Percentiles rank a stretch among this genome's conserved stretches.
These are phyloP conservation scores for Takashimella tepidaria DNA, from an alignment of 1,284 basidiomycete species.

Conservation along the genomic window DNA sequence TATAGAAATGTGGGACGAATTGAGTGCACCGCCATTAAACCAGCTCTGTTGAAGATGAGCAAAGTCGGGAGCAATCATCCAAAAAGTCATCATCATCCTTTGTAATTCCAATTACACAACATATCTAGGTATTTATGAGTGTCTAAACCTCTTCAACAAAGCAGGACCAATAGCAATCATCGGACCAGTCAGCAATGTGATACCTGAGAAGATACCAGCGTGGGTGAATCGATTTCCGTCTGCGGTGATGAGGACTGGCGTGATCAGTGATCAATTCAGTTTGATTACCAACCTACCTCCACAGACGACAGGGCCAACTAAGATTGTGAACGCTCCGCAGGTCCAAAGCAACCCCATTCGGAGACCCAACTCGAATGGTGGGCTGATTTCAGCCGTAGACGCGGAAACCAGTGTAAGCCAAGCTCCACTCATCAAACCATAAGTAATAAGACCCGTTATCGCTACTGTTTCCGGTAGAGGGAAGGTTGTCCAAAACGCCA, in stretches of 20 bases:
- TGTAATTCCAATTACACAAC: no score
- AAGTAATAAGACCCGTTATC: slow-evolving; percentile 36
- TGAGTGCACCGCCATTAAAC: neutral
- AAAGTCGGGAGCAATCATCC: neutral
- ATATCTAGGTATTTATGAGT: neutral
- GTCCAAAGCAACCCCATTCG: slow-evolving; percentile 44
- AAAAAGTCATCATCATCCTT: no score
- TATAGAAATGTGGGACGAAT: neutral
- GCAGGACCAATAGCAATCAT: slow-evolving; percentile 3
- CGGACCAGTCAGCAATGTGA: slow-evolving; percentile 9
- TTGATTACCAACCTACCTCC: slow-evolving; percentile 23
- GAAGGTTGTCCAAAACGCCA: neutral
- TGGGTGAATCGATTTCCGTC: slow-evolving; percentile 22
- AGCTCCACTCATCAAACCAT: slow-evolving; percentile 32
- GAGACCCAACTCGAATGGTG: slow-evolving; percentile 40
- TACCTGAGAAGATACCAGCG: slow-evolving; percentile 32
- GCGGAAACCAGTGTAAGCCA: slow-evolving; percentile 37
- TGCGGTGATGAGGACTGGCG: slow-evolving; percentile 5
- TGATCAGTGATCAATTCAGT: neutral
- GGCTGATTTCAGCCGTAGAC: slow-evolving; percentile 36
- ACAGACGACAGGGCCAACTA: slow-evolving; percentile 37
- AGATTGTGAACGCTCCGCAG: slow-evolving; percentile 25
- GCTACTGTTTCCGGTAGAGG: neutral
- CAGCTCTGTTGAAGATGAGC: neutral
- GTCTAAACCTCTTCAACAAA: neutral